Percentiles rank a stretch among this genome's conserved stretches.
Conservation (phyloP, 805 yeast genomes). For the Yamadazyma tumulicola region DNA sequence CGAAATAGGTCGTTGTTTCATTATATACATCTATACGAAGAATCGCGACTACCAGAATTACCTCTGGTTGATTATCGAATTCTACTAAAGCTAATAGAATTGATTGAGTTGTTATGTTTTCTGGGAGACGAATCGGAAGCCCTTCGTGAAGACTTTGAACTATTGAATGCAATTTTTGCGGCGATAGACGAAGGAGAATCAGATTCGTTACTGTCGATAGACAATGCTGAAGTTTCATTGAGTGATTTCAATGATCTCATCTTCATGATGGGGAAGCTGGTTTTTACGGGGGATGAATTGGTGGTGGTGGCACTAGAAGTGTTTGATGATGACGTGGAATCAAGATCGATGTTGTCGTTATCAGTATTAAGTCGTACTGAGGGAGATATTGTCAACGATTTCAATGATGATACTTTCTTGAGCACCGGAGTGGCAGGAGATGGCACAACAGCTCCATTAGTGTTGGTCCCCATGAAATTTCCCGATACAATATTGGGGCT, state of each 20-base stretch:
- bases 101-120: constrained; percentile 13
- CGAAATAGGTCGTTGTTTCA: constrained; percentile 8
- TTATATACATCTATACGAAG: neutral
- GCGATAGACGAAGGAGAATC: constrained; percentile 24
- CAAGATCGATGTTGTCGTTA: constrained; percentile 9
- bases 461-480: neutral
- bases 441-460: no score
- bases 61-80: neutral
- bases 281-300: constrained; percentile 12
- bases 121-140: constrained; percentile 9
- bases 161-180: constrained; percentile 23
- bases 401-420: constrained; percentile 31
- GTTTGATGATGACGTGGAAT: constrained; percentile 5
- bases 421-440: constrained; percentile 14
- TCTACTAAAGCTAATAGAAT: constrained; percentile 15
- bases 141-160: constrained; percentile 13
- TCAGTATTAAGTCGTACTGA: constrained; percentile 19
- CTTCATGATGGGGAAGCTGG: constrained; percentile 8
- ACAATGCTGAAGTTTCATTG: constrained; percentile 1
- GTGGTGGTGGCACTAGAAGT: constrained; percentile 5
- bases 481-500: neutral
- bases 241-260: constrained; percentile 6
- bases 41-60: neutral
- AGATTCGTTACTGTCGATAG: constrained; percentile 2
- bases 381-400: constrained; percentile 38